Evolutionary conservation across 2,329 filamentous ascomycete genomes (phyloP), one percentile per base, ranked within the genome.

Genomic region (Ophiobolus disseminans): DNA sequence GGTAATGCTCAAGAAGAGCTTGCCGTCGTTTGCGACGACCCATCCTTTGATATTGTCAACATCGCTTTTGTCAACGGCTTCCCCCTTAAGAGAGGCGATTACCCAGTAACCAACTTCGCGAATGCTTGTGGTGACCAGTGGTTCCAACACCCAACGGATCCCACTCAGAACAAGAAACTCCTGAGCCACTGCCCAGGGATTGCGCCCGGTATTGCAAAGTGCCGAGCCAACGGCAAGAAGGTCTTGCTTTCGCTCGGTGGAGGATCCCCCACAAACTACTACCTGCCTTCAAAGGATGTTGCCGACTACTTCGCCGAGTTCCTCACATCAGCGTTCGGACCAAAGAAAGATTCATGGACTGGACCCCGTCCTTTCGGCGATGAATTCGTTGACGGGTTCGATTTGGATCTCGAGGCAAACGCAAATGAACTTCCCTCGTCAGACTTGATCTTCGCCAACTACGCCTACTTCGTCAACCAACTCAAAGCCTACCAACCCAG

Each of bases 31-130:
- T 85, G 82, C 67, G 60, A 75, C 28, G 78, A 83, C 43, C 68
- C 75, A 0, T 75, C 73, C 23, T 65, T 82, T 48, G 82, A 85
- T 53, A 79, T 85, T 39, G 80, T 85, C 63, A 80, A 79, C 50
- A 66, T 85, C 49, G 80, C 72, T 3, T 85, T 85, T 57, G 73
- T 85, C 46, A 81, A 81, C 55, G 56, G 70, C 30, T 84, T 84
- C 58, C 82, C 82, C 0, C 73, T 78, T 42, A 72, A 76, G 36
- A 62, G 64, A 14, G 75, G 73, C 30, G 77, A 75, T 26, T 82
- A 75, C 53, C 82, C 82, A 4, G 76, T 74, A 9, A 78, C 75
- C 10, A 83, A 85, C 69, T 84, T 84, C 60, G 66, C 60, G 20
- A 70, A 71, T 58, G 80, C 81, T 32, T 84, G 82, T 55, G 67